These are phyloP conservation scores for Candida glucosophila DNA, from an alignment of 1,139 yeast species.

Conservation along the genomic window DNA sequence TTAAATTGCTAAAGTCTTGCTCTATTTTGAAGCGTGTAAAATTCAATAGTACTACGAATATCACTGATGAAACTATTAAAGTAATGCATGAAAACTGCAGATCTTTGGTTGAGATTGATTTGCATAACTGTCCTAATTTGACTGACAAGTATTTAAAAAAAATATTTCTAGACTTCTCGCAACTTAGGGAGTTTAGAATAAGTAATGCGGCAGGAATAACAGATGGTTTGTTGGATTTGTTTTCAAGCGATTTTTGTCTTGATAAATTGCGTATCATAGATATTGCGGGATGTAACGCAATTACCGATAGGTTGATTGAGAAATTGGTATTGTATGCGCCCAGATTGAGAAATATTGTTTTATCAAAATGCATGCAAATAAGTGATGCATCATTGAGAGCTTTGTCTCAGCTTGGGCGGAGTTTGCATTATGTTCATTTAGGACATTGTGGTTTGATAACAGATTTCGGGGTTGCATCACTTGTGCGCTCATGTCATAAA, in stretches of 20 bases:
- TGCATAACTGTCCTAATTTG: constrained; percentile 73
- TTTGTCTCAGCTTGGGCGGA: constrained; percentile 66
- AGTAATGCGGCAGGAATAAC: constrained; percentile 67
- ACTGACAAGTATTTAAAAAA: constrained; percentile 53
- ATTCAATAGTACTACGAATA: constrained; percentile 59
- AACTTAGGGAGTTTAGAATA: constrained; percentile 74
- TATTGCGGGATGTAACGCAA: constrained; percentile 73
- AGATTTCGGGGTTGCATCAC: constrained; percentile 72
- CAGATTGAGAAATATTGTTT: constrained; percentile 73
- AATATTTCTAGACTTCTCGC: constrained; percentile 59
- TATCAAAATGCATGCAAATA: constrained; percentile 82
- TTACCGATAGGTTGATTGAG: constrained; percentile 75
- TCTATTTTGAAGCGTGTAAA: constrained; percentile 77
- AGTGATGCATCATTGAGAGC: constrained; percentile 78
- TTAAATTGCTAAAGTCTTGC: constrained; percentile 51
- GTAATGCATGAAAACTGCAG: constrained; percentile 64
- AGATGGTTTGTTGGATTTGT: constrained; percentile 48
- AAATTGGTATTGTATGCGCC: constrained; percentile 74
- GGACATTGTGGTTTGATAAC: constrained; percentile 93
- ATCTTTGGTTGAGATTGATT: constrained; percentile 79
- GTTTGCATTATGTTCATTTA: constrained; percentile 81
- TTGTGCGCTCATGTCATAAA: constrained; percentile 74
- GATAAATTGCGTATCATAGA: constrained; percentile 67
- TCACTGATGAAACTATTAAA: constrained; percentile 62
- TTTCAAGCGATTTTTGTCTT: constrained; percentile 35